These are phyloP conservation scores for Eucalyptus grandis DNA, from an alignment of 345 rosid species.

Conservation along the genomic window DNA sequence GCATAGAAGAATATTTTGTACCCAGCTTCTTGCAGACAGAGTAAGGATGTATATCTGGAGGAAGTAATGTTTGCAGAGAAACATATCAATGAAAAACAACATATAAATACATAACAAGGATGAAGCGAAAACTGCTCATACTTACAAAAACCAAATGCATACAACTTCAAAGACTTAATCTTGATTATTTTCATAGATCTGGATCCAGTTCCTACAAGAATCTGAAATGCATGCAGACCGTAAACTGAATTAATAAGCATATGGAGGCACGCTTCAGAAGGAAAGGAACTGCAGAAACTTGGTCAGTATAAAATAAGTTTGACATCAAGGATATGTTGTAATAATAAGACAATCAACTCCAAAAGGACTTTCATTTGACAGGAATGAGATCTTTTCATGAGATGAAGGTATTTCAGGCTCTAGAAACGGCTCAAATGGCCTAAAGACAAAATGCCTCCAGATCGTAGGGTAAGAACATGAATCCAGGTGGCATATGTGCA, in stretches of 20 bases:
- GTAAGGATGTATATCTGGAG: constrained; percentile 65
- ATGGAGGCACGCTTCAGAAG: background rate
- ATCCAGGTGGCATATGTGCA: background rate
- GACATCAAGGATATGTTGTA: background rate
- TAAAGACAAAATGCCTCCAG: background rate
- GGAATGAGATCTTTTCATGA: background rate
- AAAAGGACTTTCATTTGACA: background rate
- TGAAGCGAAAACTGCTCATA: constrained; percentile 8
- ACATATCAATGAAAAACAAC: background rate
- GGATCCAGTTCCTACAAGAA: constrained; percentile 95
- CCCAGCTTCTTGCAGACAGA: constrained; percentile 79
- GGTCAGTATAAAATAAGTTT: background rate
- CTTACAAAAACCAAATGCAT: constrained; percentile 96
- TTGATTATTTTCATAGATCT: constrained; percentile 72
- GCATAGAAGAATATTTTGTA: constrained; percentile 54
- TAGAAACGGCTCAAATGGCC: background rate
- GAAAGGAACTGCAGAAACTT: background rate
- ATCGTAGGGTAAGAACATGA: background rate
- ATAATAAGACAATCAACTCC: background rate
- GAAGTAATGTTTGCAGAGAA: background rate
- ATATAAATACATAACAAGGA: background rate
- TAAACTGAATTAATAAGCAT: background rate
- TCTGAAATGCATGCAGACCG: constrained; percentile 23
- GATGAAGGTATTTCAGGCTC: background rate
- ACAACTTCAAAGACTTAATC: constrained; percentile 70